Conservation (phyloP, 768 basidiomycete genomes). For the Hericium erinaceus region DNA sequence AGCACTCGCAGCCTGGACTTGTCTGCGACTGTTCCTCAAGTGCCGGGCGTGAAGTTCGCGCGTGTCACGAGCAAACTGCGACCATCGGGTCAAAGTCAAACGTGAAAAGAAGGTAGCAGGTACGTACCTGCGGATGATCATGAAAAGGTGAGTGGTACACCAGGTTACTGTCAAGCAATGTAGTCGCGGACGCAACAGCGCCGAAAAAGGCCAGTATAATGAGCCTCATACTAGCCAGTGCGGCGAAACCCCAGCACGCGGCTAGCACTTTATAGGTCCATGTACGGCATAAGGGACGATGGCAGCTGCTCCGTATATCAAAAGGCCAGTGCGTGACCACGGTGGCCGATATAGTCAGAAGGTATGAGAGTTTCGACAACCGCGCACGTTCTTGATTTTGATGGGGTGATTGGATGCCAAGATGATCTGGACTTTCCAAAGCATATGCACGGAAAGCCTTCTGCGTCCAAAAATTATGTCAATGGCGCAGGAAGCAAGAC, state of each 20-base stretch:
- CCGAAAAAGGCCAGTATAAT: not conserved
- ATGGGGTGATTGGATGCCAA: not conserved
- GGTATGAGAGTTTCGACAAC: too few species aligned
- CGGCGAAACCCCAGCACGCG: too few species aligned
- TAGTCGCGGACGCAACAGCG: not conserved
- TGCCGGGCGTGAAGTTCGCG: conserved; percentile 28
- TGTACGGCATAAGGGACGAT: too few species aligned
- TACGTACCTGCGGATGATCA: conserved; percentile 11
- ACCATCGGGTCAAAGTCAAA: not conserved
- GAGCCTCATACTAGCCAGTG: not conserved
- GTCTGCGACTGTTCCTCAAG: conserved; percentile 26
- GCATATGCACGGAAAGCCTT: not conserved
- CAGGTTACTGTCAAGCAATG: conserved; percentile 29
- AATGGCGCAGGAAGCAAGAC: not conserved
- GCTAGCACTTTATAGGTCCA: too few species aligned
- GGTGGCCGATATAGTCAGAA: too few species aligned
- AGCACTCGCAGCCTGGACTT: conserved; percentile 24
- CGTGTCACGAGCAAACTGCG: conserved; percentile 33
- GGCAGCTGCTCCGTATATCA: too few species aligned
- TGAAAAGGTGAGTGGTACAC: conserved; percentile 32
- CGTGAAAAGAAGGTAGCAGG: not conserved
- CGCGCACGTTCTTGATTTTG: not conserved
- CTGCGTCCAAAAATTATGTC: not conserved
- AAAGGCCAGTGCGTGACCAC: too few species aligned
- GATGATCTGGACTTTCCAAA: not conserved